These are phyloP conservation scores for Alloteropsis semialata DNA, from an alignment of 176 grass and related monocot genomes.

Conservation along the genomic window DNA sequence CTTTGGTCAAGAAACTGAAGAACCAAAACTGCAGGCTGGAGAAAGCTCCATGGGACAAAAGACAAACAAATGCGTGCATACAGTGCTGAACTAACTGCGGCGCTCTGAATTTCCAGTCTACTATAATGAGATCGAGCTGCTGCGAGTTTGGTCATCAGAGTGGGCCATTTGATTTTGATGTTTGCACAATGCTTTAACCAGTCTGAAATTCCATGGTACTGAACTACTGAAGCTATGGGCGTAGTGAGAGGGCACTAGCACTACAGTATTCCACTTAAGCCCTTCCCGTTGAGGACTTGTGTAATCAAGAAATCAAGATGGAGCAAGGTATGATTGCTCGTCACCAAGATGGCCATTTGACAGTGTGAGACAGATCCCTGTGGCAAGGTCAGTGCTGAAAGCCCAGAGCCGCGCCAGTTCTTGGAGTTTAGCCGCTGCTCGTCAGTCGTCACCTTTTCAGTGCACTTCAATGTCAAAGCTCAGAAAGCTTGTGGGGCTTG, in stretches of 20 bases:
- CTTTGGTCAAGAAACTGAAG: background rate
- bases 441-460: conserved; percentile 41
- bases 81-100: background rate
- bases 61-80: background rate
- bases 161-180: background rate
- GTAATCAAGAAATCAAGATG: background rate
- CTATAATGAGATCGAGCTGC: conserved; percentile 9
- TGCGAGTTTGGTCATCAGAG: background rate
- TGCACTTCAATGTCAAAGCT: conserved; percentile 43
- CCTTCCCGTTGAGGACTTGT: background rate
- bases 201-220: background rate
- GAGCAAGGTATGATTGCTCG: background rate
- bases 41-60: conserved; percentile 1
- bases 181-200: background rate
- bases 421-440: conserved; percentile 34
- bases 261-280: background rate
- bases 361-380: conserved; percentile 25
- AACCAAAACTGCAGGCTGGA: background rate
- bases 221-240: conserved; percentile 24
- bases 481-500: conserved; percentile 31
- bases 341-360: background rate
- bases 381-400: conserved; percentile 28
- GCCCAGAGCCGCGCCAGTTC: conserved; percentile 6
- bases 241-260: background rate
- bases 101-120: conserved; percentile 17